Evolutionary conservation across 306 rosid genomes (phyloP).

Genomic region (Carpinus fangiana): DNA sequence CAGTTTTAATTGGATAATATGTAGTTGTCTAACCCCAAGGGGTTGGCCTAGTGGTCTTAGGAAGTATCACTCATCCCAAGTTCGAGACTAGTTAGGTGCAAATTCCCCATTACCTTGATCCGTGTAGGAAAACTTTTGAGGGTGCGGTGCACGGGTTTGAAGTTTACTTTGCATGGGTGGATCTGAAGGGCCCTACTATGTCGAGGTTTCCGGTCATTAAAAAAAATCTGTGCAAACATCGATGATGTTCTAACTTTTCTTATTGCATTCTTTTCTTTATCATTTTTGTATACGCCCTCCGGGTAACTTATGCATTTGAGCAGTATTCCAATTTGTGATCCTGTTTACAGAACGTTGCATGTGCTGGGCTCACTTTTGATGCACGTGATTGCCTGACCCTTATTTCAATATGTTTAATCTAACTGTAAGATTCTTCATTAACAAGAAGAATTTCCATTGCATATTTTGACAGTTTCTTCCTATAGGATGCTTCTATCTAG

Average conservation of each 20-base stretch:
- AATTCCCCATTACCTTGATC: too few relatives aligned
- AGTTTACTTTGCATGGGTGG: too few relatives aligned
- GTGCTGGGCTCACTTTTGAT: not conserved
- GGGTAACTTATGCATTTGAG: not conserved
- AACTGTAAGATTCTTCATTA: constrained; percentile 1
- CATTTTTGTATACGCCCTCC: not conserved
- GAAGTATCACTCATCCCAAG: too few relatives aligned
- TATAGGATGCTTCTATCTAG: constrained; percentile 90
- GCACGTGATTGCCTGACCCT: not conserved
- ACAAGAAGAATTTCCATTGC: constrained; percentile 20
- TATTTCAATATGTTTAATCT: not conserved
- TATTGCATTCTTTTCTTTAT: not conserved
- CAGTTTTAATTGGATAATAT: not conserved
- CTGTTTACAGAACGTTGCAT: not conserved
- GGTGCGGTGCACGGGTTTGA: too few relatives aligned
- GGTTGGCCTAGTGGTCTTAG: too few relatives aligned
- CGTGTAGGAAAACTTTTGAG: too few relatives aligned
- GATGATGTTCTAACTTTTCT: not conserved
- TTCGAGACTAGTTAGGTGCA: too few relatives aligned
- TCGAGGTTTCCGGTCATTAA: not conserved
- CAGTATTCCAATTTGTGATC: not conserved
- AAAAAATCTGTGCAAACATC: not conserved
- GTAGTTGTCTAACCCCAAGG: not conserved
- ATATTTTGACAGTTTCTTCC: constrained; percentile 19
- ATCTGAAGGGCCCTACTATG: too few relatives aligned